phyloP scores from a whole-genome alignment of 139 green algal species.

The Chlamydomonas incerta region DNA sequence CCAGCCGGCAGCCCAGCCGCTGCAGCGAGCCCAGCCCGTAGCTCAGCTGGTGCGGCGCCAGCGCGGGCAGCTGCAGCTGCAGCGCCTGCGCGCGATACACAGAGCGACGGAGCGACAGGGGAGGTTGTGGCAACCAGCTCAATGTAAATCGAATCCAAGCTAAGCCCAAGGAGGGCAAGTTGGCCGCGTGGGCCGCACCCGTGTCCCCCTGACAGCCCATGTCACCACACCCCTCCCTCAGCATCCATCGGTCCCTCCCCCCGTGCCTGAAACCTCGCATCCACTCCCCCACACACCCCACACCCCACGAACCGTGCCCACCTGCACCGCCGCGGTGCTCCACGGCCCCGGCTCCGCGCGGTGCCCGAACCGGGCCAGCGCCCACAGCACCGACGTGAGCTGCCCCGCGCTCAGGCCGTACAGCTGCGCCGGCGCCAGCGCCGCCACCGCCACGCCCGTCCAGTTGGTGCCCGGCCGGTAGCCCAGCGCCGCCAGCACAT shows the following conservation, averaged over 20 bases:
- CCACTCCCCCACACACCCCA: too few species aligned
- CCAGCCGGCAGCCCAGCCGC: conserved; percentile 22
- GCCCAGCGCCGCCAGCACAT: conserved; percentile 22
- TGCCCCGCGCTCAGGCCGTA: conserved; percentile 3
- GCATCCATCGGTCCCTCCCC: too few species aligned
- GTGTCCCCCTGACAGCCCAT: too few species aligned
- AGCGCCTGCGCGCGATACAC: neutral
- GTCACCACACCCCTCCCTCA: too few species aligned
- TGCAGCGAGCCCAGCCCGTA: conserved; percentile 37
- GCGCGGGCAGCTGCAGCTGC: conserved; percentile 25
- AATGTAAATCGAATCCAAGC: too few species aligned
- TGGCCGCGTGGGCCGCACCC: too few species aligned
- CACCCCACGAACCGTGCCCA: neutral
- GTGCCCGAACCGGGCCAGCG: conserved; percentile 12
- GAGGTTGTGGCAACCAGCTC: too few species aligned
- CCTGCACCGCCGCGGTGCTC: conserved; percentile 1
- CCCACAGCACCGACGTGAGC: conserved; percentile 28
- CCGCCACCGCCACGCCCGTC: neutral
- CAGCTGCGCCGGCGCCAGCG: conserved; percentile 17
- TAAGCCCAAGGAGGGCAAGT: too few species aligned
- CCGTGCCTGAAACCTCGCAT: too few species aligned
- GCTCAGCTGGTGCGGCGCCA: conserved; percentile 24
- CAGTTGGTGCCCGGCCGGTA: conserved; percentile 12
- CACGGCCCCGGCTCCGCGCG: neutral
- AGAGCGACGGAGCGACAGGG: too few species aligned